These are phyloP conservation scores for Davidsoniella eucalypti DNA, from an alignment of 2,329 filamentous ascomycete genomes.

Conservation along the genomic window DNA sequence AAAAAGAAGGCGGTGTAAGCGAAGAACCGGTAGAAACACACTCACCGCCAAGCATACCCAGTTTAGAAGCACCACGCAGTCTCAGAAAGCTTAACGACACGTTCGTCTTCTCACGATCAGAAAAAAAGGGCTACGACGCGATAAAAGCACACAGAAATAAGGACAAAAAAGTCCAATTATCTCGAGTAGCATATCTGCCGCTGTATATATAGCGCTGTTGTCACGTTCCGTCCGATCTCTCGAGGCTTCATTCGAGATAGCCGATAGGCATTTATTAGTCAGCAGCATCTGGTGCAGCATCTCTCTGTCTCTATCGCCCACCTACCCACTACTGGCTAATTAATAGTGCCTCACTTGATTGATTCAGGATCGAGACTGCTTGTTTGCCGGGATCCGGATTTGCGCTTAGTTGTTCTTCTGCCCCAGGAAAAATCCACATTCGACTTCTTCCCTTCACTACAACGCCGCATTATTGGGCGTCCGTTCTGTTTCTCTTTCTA, in stretches of 20 bases:
- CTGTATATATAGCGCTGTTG: no score
- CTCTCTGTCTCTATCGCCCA: no score
- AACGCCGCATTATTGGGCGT: no score
- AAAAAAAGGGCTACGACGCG: no score
- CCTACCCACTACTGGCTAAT: background rate
- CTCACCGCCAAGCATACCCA: conserved; percentile 3
- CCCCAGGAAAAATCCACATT: background rate
- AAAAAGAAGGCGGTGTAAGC: background rate
- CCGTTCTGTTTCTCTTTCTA: background rate
- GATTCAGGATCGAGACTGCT: background rate
- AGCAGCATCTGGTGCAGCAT: background rate
- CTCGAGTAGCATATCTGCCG: no score
- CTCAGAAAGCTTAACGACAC: conserved; percentile 12
- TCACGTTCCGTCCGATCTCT: background rate
- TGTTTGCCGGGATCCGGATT: conserved; percentile 3
- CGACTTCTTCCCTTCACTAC: background rate
- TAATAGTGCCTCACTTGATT: background rate
- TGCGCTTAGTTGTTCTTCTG: conserved; percentile 9
- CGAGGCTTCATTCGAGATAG: background rate
- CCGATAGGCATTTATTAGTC: background rate
- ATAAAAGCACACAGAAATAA: no score
- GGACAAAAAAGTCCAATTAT: no score
- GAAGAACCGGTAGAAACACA: background rate
- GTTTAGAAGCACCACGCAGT: background rate
- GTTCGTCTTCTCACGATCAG: conserved; percentile 6